Conservation (phyloP, 371 early-diverging fungal species). For the Lichtheimia corymbifera region DNA sequence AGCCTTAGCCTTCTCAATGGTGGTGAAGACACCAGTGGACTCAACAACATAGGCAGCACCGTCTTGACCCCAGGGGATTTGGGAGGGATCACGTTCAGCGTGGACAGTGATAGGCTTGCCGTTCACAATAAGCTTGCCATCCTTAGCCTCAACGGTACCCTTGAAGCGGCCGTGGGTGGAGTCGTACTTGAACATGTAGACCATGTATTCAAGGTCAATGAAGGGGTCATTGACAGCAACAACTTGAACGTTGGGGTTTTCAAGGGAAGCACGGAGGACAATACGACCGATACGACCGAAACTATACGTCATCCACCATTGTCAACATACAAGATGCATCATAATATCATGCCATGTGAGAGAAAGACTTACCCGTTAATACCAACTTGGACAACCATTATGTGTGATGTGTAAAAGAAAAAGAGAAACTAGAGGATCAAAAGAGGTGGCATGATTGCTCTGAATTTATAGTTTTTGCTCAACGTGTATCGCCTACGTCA, state of each 20-base stretch:
- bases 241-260: conserved; percentile 80
- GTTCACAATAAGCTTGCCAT: conserved; percentile 85
- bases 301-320: conserved; percentile 33
- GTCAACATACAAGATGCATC: background rate
- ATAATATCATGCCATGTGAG: background rate
- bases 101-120: conserved; percentile 79
- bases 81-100: conserved; percentile 73
- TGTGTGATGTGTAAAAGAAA: conserved; percentile 15
- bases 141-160: conserved; percentile 74
- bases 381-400: conserved; percentile 75
- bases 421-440: conserved; percentile 15
- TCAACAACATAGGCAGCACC: conserved; percentile 97
- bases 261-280: conserved; percentile 90
- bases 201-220: conserved; percentile 95
- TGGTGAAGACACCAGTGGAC: conserved; percentile 98
- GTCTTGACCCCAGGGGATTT: conserved; percentile 91
- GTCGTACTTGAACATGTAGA: conserved; percentile 97
- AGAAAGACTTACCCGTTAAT: conserved; percentile 88
- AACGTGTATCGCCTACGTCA: conserved; percentile 6
- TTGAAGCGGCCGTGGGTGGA: conserved; percentile 95
- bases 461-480: conserved; percentile 21
- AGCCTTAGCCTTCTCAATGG: conserved; percentile 81
- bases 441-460: background rate
- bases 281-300: conserved; percentile 99
- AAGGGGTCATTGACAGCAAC: conserved; percentile 99